Conservation (phyloP, 306 rosid genomes). For the Cotoneaster glaucophyllus region DNA sequence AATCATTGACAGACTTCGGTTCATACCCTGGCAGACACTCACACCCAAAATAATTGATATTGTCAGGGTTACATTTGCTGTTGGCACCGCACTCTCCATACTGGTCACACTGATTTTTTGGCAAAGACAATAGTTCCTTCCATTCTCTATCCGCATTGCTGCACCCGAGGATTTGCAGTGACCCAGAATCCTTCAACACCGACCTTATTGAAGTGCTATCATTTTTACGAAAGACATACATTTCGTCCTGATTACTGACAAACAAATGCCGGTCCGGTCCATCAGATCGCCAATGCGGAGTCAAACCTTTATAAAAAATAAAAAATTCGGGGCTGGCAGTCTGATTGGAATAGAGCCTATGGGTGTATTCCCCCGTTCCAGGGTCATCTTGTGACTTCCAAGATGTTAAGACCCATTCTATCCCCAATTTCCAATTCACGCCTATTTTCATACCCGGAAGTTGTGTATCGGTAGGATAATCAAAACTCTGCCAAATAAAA, state of each 20-base stretch:
- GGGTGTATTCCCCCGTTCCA: background rate
- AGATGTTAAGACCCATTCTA: background rate
- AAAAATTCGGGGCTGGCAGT: background rate
- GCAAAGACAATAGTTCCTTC: constrained; percentile 19
- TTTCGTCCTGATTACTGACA: background rate
- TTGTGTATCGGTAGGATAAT: constrained; percentile 20
- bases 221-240: background rate
- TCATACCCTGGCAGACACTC: constrained; percentile 48
- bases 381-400: background rate
- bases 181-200: background rate
- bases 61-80: constrained; percentile 31
- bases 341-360: background rate
- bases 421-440: background rate
- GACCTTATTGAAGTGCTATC: background rate
- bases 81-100: constrained; percentile 39
- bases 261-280: background rate
- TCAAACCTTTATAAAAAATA: background rate
- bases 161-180: background rate
- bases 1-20: constrained; percentile 22
- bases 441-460: constrained; percentile 23
- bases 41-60: constrained; percentile 20
- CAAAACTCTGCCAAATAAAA: constrained; percentile 38
- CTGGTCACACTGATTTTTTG: constrained; percentile 26
- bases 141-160: background rate
- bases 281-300: too few species aligned